phyloP scores from a whole-genome alignment of 768 basidiomycete species.

The Pisolithus tinctorius region DNA sequence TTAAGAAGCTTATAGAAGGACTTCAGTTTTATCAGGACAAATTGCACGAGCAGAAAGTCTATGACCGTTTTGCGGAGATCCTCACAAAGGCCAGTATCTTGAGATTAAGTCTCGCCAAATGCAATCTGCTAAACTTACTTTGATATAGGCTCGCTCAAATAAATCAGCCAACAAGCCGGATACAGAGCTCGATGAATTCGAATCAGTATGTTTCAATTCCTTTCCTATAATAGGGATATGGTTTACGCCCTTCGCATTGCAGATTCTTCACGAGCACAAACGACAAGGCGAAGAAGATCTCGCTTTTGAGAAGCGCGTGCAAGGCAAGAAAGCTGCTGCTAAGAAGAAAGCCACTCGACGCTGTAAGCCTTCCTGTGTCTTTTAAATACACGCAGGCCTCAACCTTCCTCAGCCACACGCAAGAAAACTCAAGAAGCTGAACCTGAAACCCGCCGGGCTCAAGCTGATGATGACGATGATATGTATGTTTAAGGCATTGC shows the following conservation, averaged over 20 bases:
- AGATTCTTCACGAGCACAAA: conserved; percentile 83
- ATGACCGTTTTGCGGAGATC: conserved; percentile 78
- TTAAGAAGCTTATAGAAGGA: conserved; percentile 94
- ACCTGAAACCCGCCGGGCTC: conserved; percentile 4
- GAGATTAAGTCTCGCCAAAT: background rate
- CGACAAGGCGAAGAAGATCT: conserved; percentile 89
- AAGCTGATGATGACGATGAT: conserved; percentile 16
- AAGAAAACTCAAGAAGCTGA: conserved; percentile 20
- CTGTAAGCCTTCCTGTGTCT: conserved; percentile 23
- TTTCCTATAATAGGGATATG: background rate
- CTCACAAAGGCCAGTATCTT: conserved; percentile 61
- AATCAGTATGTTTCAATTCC: conserved; percentile 45
- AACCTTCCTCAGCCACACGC: conserved; percentile 18
- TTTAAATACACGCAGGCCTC: background rate
- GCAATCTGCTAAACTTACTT: background rate
- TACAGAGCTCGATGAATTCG: conserved; percentile 91
- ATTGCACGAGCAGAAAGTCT: conserved; percentile 82
- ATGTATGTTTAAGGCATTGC: conserved; percentile 18
- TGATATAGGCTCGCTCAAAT: conserved; percentile 68
- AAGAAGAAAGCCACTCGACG: conserved; percentile 60
- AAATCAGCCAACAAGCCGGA: conserved; percentile 92
- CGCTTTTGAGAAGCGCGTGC: conserved; percentile 79
- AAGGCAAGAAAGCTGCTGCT: conserved; percentile 75
- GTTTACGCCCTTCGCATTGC: conserved; percentile 1
- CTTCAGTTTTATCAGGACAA: conserved; percentile 94